These are phyloP conservation scores for Chlorella vulgaris DNA, from an alignment of 139 green algal species.

Conservation along the genomic window DNA sequence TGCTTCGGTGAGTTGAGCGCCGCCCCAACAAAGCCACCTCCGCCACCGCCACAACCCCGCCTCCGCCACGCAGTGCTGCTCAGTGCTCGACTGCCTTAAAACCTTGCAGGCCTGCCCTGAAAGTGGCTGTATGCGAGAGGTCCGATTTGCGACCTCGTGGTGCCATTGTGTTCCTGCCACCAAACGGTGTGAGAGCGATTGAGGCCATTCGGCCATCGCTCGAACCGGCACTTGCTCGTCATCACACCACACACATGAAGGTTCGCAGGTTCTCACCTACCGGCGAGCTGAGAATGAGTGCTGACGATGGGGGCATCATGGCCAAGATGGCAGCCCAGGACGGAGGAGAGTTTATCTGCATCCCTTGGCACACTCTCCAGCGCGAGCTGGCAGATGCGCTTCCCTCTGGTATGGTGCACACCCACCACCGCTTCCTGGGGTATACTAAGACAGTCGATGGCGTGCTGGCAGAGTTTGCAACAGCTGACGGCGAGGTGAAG, in stretches of 20 bases:
- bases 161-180: neutral
- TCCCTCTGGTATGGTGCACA: slow-evolving; percentile 2
- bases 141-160: neutral
- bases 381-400: slow-evolving; percentile 12
- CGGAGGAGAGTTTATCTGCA: neutral
- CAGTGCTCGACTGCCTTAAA: neutral
- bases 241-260: neutral
- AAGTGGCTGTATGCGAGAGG: slow-evolving; percentile 14
- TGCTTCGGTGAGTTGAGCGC: neutral
- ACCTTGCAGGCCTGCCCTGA: neutral
- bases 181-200: neutral
- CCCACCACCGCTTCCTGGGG: slow-evolving; percentile 6
- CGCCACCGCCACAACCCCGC: neutral
- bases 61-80: neutral
- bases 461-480: slow-evolving; percentile 13
- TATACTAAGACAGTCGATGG: slow-evolving; percentile 7
- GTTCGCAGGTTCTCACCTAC: neutral
- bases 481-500: neutral
- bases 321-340: neutral
- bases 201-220: neutral
- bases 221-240: neutral
- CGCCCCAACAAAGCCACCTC: too few relatives aligned
- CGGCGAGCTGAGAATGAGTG: neutral
- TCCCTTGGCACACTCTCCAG: slow-evolving; percentile 22
- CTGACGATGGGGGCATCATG: neutral